Percentiles rank a stretch among this genome's conserved stretches.
Evolutionary conservation across 345 rosid species (phyloP).

Genomic region (Eucalyptus rudis): DNA sequence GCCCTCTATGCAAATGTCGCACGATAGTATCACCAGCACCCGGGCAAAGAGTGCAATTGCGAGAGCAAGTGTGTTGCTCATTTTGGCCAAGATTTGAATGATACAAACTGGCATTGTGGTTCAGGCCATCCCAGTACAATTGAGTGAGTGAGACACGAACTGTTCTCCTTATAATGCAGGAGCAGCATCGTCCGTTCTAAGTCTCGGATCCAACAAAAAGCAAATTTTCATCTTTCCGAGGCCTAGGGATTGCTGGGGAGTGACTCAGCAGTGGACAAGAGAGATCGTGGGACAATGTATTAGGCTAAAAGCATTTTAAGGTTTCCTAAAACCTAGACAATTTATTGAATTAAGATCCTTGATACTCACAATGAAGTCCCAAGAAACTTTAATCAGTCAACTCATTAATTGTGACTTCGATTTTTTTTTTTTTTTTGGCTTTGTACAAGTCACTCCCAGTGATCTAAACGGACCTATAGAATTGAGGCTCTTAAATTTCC

Average conservation of each 20-base stretch:
- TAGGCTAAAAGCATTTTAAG: not conserved
- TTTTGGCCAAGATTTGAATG: not conserved
- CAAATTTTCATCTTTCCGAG: not conserved
- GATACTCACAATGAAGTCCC: not conserved
- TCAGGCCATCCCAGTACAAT: not conserved
- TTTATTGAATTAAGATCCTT: not conserved
- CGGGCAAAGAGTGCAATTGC: not conserved
- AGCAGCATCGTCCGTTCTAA: not conserved
- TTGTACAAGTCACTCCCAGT: not conserved
- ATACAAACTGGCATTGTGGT: not conserved
- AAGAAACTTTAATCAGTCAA: not conserved
- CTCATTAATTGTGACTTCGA: not conserved
- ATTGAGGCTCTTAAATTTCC: not conserved
- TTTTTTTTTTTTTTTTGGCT: not conserved
- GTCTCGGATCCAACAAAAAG: not conserved
- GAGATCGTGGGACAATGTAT: not conserved
- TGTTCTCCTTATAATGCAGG: not conserved
- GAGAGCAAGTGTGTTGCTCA: not conserved
- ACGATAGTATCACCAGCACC: not conserved
- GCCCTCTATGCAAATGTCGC: not conserved
- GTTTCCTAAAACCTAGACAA: not conserved
- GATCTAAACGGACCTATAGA: not conserved
- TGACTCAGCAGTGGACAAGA: not conserved
- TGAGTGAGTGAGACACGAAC: not conserved
- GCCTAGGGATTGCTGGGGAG: not conserved